Percentiles rank a stretch among this genome's conserved stretches.
Conservation (phyloP, 768 basidiomycete species). For the Cyclocybe aegerita region DNA sequence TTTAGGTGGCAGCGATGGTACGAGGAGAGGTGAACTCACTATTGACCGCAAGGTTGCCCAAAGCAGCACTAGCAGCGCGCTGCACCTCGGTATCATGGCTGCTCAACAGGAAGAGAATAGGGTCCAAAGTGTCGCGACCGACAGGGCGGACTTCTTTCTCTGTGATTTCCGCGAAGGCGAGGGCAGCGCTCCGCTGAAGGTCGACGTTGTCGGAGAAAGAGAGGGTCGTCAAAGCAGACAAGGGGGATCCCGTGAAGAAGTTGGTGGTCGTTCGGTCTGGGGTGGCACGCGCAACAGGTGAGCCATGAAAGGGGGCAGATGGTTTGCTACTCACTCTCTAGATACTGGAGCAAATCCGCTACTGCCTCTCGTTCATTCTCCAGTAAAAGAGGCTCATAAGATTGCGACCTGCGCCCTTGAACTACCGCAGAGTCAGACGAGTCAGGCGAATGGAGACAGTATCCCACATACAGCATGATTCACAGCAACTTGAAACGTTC, state of each 20-base stretch:
- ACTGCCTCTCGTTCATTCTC: conserved; percentile 98
- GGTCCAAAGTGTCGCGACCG: conserved; percentile 95
- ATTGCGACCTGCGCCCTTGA: conserved; percentile 78
- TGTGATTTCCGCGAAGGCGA: conserved; percentile 99
- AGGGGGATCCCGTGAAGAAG: conserved; percentile 93
- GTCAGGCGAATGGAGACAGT: conserved; percentile 14
- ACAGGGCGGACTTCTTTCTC: conserved; percentile 99
- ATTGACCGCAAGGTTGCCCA: conserved; percentile 97
- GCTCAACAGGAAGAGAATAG: conserved; percentile 94
- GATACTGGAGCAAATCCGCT: conserved; percentile 93
- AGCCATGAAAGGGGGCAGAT: neutral
- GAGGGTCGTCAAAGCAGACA: conserved; percentile 91
- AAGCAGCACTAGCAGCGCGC: conserved; percentile 93
- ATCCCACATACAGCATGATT: conserved; percentile 68
- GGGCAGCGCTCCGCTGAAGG: conserved; percentile 94
- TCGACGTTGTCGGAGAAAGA: conserved; percentile 99
- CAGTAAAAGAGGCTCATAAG: conserved; percentile 82
- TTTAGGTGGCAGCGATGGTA: conserved; percentile 9
- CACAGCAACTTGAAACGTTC: conserved; percentile 77
- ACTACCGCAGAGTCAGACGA: conserved; percentile 42
- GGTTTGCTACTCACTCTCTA: conserved; percentile 76
- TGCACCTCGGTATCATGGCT: conserved; percentile 99
- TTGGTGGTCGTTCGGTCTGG: conserved; percentile 98
- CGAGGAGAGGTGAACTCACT: conserved; percentile 53
- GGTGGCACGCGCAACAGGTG: conserved; percentile 6